These are phyloP conservation scores for Pinus albicaulis DNA, from an alignment of 75 land plant genomes.

Conservation along the genomic window DNA sequence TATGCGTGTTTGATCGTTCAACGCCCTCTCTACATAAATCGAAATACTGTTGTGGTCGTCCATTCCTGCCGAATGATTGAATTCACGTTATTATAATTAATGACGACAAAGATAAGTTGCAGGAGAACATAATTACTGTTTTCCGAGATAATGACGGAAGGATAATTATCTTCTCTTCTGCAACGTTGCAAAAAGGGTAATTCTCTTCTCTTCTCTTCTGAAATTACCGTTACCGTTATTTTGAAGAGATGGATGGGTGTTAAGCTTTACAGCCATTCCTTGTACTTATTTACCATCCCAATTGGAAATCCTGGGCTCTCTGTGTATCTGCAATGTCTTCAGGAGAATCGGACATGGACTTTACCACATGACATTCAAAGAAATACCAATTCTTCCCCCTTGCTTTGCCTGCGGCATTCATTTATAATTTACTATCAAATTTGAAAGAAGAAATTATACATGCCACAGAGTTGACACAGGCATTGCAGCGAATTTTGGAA, in stretches of 20 bases:
- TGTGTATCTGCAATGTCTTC: constrained; percentile 43
- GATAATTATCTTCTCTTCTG: too few relatives aligned
- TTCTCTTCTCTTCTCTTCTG: too few relatives aligned
- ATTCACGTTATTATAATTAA: too few relatives aligned
- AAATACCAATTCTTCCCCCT: constrained; percentile 56
- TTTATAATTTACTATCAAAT: too few relatives aligned
- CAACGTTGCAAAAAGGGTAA: too few relatives aligned
- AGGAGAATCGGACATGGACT: constrained; percentile 35
- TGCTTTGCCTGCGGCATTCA: constrained; percentile 26
- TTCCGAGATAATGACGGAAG: constrained; percentile 65
- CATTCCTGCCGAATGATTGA: constrained; percentile 42
- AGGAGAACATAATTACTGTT: constrained; percentile 43
- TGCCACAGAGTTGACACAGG: too few relatives aligned
- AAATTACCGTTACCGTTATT: too few relatives aligned
- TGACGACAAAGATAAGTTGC: constrained; percentile 7
- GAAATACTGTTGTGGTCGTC: constrained; percentile 59
- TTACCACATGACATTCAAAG: constrained; percentile 42
- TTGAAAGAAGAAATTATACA: too few relatives aligned
- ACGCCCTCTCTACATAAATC: constrained; percentile 36
- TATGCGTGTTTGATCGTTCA: constrained; percentile 69
- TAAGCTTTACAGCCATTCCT: background rate
- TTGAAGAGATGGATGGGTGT: background rate
- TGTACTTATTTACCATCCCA: constrained; percentile 24
- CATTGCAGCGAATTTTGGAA: too few relatives aligned
- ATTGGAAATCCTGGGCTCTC: constrained; percentile 33